phyloP scores from a whole-genome alignment of 345 rosid genomes.

The Excoecaria agallocha region DNA sequence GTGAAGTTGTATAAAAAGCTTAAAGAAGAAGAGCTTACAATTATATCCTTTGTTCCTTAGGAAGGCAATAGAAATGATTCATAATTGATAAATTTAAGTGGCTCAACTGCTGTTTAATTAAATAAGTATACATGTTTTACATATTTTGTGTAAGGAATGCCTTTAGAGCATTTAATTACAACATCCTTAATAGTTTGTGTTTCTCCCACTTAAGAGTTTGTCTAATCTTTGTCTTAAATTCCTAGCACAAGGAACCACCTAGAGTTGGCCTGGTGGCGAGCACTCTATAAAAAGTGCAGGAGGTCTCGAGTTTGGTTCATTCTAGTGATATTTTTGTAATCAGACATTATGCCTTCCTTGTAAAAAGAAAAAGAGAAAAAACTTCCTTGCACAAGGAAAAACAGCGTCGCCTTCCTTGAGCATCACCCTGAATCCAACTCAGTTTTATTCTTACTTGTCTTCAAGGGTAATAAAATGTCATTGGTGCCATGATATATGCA shows the following conservation, averaged over 20 bases:
- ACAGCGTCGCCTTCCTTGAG: not conserved
- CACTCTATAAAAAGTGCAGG: too few species aligned
- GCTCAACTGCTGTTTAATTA: too few species aligned
- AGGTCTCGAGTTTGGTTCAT: too few species aligned
- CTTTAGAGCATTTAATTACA: not conserved
- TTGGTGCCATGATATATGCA: not conserved
- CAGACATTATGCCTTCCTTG: too few species aligned
- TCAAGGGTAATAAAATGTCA: not conserved
- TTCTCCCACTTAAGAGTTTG: too few species aligned
- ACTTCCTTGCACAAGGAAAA: not conserved
- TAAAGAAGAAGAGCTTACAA: not conserved
- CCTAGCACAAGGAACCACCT: not conserved
- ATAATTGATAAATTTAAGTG: too few species aligned
- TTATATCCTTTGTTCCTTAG: not conserved
- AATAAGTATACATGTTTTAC: not conserved
- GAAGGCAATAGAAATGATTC: not conserved
- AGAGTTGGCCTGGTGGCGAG: not conserved
- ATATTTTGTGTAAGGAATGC: not conserved
- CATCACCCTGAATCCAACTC: not conserved
- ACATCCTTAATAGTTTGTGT: not conserved
- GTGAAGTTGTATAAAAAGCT: not conserved
- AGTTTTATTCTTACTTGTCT: not conserved
- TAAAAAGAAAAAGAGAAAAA: too few species aligned
- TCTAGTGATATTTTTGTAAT: too few species aligned
- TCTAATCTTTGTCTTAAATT: not conserved